Percentiles rank a stretch among this genome's conserved stretches.
phyloP scores from a whole-genome alignment of 83 land plant genomes.

The Isoetes engelmannii region DNA sequence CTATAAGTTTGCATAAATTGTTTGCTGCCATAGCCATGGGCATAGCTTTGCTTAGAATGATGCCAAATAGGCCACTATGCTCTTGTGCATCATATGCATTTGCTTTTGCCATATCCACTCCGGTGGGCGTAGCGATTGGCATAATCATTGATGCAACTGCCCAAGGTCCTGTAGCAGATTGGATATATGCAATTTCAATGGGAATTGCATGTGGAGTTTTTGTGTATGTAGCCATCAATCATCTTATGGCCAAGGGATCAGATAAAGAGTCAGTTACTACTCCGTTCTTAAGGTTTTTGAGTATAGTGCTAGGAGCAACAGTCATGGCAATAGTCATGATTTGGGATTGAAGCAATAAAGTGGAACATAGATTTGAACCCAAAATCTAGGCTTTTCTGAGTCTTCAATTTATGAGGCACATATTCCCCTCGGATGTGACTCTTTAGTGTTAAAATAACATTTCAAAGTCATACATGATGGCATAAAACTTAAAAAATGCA shows the following conservation, averaged over 20 bases:
- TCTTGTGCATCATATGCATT: conserved; percentile 57
- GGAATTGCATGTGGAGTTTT: conserved; percentile 75
- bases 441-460: too few relatives aligned
- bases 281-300: conserved; percentile 45
- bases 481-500: too few relatives aligned
- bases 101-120: conserved; percentile 73
- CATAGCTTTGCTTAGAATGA: conserved; percentile 63
- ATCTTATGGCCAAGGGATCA: conserved; percentile 54
- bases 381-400: too few relatives aligned
- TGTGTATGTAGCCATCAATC: conserved; percentile 69
- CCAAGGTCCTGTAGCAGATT: conserved; percentile 59
- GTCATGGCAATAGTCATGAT: conserved; percentile 81
- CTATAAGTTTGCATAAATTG: conserved; percentile 60
- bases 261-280: conserved; percentile 18
- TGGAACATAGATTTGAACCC: too few relatives aligned
- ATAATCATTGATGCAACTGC: conserved; percentile 72
- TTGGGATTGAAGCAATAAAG: conserved; percentile 46
- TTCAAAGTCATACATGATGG: too few relatives aligned
- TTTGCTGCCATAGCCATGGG: conserved; percentile 93
- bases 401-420: too few relatives aligned
- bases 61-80: conserved; percentile 63
- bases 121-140: conserved; percentile 74
- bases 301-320: conserved; percentile 50
- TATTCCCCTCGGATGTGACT: too few relatives aligned
- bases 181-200: conserved; percentile 84